phyloP scores from a whole-genome alignment of 257 asterid species.

The Solanum lycopersicoides region DNA sequence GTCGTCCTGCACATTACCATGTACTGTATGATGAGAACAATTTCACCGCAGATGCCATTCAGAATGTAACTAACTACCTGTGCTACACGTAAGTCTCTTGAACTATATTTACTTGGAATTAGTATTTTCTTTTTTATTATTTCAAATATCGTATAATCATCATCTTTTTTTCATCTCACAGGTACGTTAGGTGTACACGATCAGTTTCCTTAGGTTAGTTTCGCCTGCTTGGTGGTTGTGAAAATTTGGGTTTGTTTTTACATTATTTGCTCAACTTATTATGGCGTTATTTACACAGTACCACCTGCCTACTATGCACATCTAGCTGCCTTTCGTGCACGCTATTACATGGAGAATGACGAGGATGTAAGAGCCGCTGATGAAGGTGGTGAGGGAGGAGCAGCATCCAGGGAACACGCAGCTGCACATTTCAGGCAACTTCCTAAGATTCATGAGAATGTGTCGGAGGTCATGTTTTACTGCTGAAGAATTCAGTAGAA shows the following conservation, averaged over 20 bases:
- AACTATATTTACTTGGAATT: not conserved
- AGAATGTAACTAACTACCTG: conserved; percentile 44
- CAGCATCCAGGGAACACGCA: conserved; percentile 27
- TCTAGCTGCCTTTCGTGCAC: conserved; percentile 70
- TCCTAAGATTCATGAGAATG: conserved; percentile 37
- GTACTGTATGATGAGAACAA: conserved; percentile 66
- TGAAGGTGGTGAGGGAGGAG: conserved; percentile 7
- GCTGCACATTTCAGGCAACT: conserved; percentile 14
- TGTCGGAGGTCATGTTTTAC: conserved; percentile 66
- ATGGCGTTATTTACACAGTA: conserved; percentile 36
- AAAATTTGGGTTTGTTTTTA: not conserved
- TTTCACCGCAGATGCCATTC: conserved; percentile 65
- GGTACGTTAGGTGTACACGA: conserved; percentile 73
- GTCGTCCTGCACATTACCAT: conserved; percentile 82
- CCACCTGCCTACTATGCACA: conserved; percentile 92
- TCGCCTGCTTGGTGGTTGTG: not conserved
- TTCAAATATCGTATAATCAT: not conserved
- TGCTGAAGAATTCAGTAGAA: conserved; percentile 20
- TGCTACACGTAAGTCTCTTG: conserved; percentile 57
- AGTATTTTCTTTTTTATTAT: not conserved
- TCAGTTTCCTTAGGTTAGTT: conserved; percentile 68
- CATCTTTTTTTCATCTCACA: conserved; percentile 4
- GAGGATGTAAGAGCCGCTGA: conserved; percentile 31
- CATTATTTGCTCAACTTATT: not conserved
- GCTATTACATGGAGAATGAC: conserved; percentile 48